Percentiles rank a stretch among this genome's conserved stretches.
phyloP scores from a whole-genome alignment of 139 green algal genomes.

The Chlamydomonas sp. region DNA sequence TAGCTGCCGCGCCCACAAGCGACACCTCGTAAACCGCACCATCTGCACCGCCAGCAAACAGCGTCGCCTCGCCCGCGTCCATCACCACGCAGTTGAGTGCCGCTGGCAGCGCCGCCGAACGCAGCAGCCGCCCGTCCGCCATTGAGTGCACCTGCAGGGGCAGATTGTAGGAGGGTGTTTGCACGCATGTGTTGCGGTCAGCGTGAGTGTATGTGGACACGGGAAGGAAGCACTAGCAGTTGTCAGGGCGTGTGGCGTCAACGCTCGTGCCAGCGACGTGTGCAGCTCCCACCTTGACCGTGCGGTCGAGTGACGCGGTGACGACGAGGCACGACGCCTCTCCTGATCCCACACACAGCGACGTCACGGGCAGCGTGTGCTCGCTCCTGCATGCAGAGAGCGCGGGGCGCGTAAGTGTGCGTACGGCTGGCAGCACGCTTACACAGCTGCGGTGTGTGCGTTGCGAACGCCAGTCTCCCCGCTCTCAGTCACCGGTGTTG shows the following conservation, averaged over 20 bases:
- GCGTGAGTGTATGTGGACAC: too few species aligned
- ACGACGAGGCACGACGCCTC: slow-evolving; percentile 48
- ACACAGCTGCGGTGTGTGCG: neutral
- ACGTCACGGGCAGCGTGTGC: slow-evolving; percentile 78
- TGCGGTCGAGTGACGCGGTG: slow-evolving; percentile 66
- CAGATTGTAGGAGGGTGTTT: too few species aligned
- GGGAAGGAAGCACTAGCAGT: too few species aligned
- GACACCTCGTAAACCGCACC: slow-evolving; percentile 69
- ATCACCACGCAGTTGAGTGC: slow-evolving; percentile 46
- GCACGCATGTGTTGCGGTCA: too few species aligned
- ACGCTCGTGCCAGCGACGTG: too few species aligned
- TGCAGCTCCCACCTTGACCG: too few species aligned
- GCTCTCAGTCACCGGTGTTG: slow-evolving; percentile 20
- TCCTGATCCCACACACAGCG: slow-evolving; percentile 43
- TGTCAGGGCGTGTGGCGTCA: too few species aligned
- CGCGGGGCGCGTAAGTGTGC: too few species aligned
- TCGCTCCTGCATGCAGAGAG: slow-evolving; percentile 47
- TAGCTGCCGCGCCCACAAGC: slow-evolving; percentile 28
- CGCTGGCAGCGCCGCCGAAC: slow-evolving; percentile 47
- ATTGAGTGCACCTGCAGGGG: slow-evolving; percentile 61
- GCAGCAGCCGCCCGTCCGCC: slow-evolving; percentile 48
- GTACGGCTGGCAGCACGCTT: too few species aligned
- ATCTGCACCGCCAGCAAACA: slow-evolving; percentile 68
- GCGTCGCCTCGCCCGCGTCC: slow-evolving; percentile 55
- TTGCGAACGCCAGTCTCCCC: slow-evolving; percentile 4